phyloP scores from a whole-genome alignment of 2,329 filamentous ascomycete genomes.

The Hysterium pulicare region DNA sequence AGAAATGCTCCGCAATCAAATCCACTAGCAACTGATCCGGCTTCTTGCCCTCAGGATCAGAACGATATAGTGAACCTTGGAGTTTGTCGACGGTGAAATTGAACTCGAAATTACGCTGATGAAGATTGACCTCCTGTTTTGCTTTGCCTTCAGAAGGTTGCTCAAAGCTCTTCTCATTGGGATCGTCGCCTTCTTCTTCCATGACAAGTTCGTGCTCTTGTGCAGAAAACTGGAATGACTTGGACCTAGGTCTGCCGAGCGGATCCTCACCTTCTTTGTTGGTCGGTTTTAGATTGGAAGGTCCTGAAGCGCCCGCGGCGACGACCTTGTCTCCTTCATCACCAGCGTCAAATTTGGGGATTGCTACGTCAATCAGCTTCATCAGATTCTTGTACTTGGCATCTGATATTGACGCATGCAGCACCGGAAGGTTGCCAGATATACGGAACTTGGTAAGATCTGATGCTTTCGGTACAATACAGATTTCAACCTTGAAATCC shows the following conservation, averaged over 20 bases:
- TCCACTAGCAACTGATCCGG: constrained; percentile 84
- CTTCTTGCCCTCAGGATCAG: constrained; percentile 72
- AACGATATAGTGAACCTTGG: constrained; percentile 86
- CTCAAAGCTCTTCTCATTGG: constrained; percentile 61
- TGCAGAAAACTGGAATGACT: constrained; percentile 70
- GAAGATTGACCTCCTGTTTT: constrained; percentile 55
- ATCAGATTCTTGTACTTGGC: constrained; percentile 96
- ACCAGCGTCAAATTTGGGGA: constrained; percentile 71
- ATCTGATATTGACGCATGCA: constrained; percentile 90
- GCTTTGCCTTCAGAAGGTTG: constrained; percentile 62
- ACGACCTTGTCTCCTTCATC: constrained; percentile 35
- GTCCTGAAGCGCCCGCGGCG: constrained; percentile 30
- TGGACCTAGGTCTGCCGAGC: constrained; percentile 57
- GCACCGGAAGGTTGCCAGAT: constrained; percentile 83
- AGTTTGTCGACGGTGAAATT: constrained; percentile 94
- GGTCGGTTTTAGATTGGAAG: constrained; percentile 36
- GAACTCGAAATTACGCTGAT: constrained; percentile 92
- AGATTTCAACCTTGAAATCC: constrained; percentile 92
- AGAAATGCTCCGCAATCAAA: constrained; percentile 83
- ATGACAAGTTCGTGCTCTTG: constrained; percentile 75
- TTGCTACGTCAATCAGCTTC: constrained; percentile 91
- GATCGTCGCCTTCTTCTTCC: constrained; percentile 66
- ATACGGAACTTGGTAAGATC: constrained; percentile 90
- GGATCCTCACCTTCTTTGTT: constrained; percentile 29
- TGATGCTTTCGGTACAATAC: constrained; percentile 92